phyloP scores from a whole-genome alignment of 2,329 filamentous ascomycete species.

The Biscogniauxia mediterranea region DNA sequence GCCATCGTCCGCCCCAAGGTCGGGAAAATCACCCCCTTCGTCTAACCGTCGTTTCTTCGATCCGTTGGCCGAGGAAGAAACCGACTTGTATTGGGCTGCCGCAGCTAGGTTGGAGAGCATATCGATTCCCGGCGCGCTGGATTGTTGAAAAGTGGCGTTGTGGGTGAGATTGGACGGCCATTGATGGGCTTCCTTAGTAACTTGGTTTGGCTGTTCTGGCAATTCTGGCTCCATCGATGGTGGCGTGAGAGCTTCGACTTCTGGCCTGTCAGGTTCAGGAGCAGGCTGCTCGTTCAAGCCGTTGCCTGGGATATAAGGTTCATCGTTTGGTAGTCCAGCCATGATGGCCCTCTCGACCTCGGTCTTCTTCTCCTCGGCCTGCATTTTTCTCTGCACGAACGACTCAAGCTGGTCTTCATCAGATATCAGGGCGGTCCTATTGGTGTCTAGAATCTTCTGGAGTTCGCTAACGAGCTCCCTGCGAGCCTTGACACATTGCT shows the following conservation, averaged over 20 bases:
- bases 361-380: constrained; percentile 78
- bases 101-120: constrained; percentile 39
- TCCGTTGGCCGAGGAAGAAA: constrained; percentile 50
- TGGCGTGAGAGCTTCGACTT: constrained; percentile 86
- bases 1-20: constrained; percentile 53
- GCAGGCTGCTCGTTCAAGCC: constrained; percentile 45
- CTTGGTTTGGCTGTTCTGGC: constrained; percentile 18
- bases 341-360: constrained; percentile 92
- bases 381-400: constrained; percentile 63
- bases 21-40: constrained; percentile 49
- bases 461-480: constrained; percentile 74
- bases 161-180: constrained; percentile 22
- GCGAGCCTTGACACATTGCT: constrained; percentile 85
- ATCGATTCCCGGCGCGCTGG: constrained; percentile 37
- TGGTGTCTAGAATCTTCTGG: constrained; percentile 76
- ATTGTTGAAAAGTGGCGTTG: constrained; percentile 23
- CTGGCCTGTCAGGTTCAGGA: constrained; percentile 68
- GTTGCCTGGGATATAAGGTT: constrained; percentile 48
- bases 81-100: constrained; percentile 44
- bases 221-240: constrained; percentile 49
- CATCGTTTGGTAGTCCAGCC: constrained; percentile 66
- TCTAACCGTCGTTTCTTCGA: constrained; percentile 58
- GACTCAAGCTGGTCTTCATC: constrained; percentile 68
- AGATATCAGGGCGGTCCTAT: constrained; percentile 64
- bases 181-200: constrained; percentile 18